Evolutionary conservation across 2,329 filamentous ascomycete species (phyloP).

Genomic region (Penicillium sp.): DNA sequence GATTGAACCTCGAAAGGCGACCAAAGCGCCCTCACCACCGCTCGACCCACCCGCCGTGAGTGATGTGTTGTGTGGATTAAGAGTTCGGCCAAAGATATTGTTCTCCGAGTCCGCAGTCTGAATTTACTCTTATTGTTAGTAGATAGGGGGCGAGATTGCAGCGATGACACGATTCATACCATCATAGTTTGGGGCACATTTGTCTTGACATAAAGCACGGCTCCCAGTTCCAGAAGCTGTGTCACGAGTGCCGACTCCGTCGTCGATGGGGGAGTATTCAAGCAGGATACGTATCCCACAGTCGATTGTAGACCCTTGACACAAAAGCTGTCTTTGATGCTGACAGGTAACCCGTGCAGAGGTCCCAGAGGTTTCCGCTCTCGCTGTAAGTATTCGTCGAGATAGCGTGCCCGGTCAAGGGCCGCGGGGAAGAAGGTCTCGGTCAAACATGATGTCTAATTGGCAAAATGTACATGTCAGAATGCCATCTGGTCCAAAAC

Average conservation of each 20-base stretch:
- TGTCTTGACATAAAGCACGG: constrained; percentile 30
- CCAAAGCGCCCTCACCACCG: constrained; percentile 33
- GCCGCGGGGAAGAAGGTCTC: constrained; percentile 36
- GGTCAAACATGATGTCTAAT: constrained; percentile 31
- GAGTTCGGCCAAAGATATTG: constrained; percentile 24
- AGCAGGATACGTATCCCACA: constrained; percentile 21
- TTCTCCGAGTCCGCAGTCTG: constrained; percentile 27
- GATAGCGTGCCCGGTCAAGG: constrained; percentile 29
- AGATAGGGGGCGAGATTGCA: too few species aligned
- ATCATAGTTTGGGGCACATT: constrained; percentile 31
- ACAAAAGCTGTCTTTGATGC: constrained; percentile 30
- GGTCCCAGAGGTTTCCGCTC: constrained; percentile 30
- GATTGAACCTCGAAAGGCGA: constrained; percentile 32
- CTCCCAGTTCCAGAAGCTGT: constrained; percentile 23
- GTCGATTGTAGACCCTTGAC: constrained; percentile 19
- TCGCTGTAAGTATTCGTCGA: constrained; percentile 30
- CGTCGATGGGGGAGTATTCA: constrained; percentile 13
- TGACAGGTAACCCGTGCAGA: constrained; percentile 37
- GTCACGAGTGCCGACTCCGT: constrained; percentile 20
- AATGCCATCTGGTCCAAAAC: neutral
- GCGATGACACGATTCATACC: constrained; percentile 10
- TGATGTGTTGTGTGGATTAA: constrained; percentile 25
- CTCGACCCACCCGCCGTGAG: constrained; percentile 26
- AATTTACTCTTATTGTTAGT: too few species aligned
- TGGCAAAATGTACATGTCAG: neutral